Evolutionary conservation across 2,329 filamentous ascomycete genomes (phyloP).

Genomic region (Exserohilum turcica): DNA sequence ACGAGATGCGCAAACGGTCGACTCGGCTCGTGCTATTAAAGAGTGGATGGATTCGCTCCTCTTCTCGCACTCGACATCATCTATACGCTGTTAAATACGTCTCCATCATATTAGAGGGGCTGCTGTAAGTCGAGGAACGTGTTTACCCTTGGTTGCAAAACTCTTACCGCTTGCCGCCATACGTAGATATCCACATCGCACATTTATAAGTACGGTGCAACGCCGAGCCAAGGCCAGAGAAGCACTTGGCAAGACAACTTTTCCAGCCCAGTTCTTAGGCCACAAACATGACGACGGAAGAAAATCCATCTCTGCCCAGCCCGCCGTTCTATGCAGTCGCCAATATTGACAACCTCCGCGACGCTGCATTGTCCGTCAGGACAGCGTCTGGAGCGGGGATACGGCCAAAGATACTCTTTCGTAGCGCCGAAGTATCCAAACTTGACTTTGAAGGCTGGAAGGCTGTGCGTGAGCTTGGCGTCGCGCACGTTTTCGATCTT

Average conservation of each 20-base stretch:
- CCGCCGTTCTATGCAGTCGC: slow-evolving; percentile 45
- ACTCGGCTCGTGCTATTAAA: not conserved
- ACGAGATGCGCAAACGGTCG: not conserved
- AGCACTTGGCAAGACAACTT: too few species aligned
- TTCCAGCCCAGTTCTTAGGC: too few species aligned
- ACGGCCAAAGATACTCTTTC: slow-evolving; percentile 63
- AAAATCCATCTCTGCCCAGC: slow-evolving; percentile 16
- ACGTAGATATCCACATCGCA: too few species aligned
- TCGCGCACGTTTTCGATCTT: slow-evolving; percentile 71
- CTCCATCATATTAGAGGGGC: too few species aligned
- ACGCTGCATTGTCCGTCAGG: slow-evolving; percentile 33
- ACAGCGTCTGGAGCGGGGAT: slow-evolving; percentile 48
- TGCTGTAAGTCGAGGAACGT: too few species aligned
- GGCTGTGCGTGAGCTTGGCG: slow-evolving; percentile 54
- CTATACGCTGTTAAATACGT: too few species aligned
- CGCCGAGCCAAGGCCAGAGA: too few species aligned
- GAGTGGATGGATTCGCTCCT: too few species aligned
- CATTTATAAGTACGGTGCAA: too few species aligned
- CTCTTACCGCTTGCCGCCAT: too few species aligned
- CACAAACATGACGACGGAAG: not conserved
- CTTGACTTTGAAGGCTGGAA: slow-evolving; percentile 29
- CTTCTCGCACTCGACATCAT: too few species aligned
- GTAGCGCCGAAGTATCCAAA: slow-evolving; percentile 67
- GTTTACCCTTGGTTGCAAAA: too few species aligned
- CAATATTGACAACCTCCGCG: slow-evolving; percentile 45